Percentiles rank a stretch among this genome's conserved stretches.
phyloP scores from a whole-genome alignment of 2,329 filamentous ascomycete species.

The Cercospora sojina region DNA sequence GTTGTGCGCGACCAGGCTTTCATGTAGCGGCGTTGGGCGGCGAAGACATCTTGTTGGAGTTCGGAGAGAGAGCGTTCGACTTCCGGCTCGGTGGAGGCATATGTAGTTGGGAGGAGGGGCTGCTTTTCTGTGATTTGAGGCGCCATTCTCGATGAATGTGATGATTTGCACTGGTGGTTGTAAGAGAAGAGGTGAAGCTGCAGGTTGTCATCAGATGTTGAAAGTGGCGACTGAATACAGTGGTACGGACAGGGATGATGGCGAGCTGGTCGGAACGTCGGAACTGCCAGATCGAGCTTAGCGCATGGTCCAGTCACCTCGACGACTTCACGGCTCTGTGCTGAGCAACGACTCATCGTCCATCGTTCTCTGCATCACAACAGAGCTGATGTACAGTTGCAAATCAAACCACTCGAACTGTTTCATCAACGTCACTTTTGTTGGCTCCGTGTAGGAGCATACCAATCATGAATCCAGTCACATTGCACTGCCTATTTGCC shows the following conservation, averaged over 20 bases:
- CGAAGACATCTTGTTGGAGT: constrained; percentile 34
- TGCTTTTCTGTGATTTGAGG: constrained; percentile 31
- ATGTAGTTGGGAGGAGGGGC: constrained; percentile 24
- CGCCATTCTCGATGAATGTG: constrained; percentile 12
- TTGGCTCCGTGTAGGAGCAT: not conserved
- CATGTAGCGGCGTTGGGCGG: constrained; percentile 38
- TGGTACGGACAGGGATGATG: constrained; percentile 4
- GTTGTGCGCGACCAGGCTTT: constrained; percentile 36
- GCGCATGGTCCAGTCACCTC: not conserved
- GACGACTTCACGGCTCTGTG: not conserved
- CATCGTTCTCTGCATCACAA: not conserved
- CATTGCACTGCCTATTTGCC: no score
- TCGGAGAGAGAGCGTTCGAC: constrained; percentile 32
- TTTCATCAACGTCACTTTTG: not conserved
- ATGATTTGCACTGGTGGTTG: not conserved
- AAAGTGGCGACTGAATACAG: constrained; percentile 1
- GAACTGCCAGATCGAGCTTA: not conserved
- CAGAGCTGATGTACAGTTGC: not conserved
- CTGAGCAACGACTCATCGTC: not conserved
- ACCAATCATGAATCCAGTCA: not conserved
- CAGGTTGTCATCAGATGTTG: constrained; percentile 7
- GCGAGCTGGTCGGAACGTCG: not conserved
- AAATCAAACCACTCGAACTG: not conserved
- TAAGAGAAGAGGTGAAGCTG: not conserved
- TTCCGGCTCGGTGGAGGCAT: not conserved